Evolutionary conservation across 1,284 basidiomycete genomes (phyloP).

Genomic region (Ustilago tritici): DNA sequence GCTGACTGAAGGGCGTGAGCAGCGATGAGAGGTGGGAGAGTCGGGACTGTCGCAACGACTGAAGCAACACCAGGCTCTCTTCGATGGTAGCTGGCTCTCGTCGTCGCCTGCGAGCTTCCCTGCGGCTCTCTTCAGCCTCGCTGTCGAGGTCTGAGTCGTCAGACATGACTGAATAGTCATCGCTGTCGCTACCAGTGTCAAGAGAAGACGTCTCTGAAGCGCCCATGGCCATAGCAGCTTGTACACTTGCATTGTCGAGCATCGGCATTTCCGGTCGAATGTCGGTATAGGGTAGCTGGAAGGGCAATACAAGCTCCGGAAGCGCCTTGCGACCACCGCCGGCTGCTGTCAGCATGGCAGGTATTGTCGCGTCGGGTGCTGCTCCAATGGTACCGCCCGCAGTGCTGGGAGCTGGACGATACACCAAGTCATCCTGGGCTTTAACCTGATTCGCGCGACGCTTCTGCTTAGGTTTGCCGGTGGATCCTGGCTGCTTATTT

Average conservation of each 20-base stretch:
- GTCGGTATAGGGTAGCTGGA: constrained; percentile 40
- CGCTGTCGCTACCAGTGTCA: constrained; percentile 50
- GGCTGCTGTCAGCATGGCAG: constrained; percentile 51
- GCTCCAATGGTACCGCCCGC: constrained; percentile 60
- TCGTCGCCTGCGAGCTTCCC: constrained; percentile 38
- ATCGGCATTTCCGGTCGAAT: constrained; percentile 43
- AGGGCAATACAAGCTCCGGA: constrained; percentile 60
- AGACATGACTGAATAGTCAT: constrained; percentile 48
- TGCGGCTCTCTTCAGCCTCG: constrained; percentile 41
- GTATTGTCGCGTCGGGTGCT: constrained; percentile 33
- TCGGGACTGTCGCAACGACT: constrained; percentile 66
- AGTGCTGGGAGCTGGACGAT: constrained; percentile 42
- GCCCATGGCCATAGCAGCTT: constrained; percentile 50
- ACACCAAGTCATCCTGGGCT: constrained; percentile 31
- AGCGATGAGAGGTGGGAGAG: constrained; percentile 66
- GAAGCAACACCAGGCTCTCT: constrained; percentile 58
- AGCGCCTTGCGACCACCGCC: constrained; percentile 57
- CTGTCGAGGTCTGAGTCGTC: constrained; percentile 45
- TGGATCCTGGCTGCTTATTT: constrained; percentile 19
- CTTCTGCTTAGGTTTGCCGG: constrained; percentile 53
- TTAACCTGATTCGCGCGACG: constrained; percentile 31
- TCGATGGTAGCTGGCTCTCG: constrained; percentile 53
- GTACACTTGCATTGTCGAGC: constrained; percentile 50
- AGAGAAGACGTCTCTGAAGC: constrained; percentile 42
- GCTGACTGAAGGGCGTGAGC: constrained; percentile 62